Base-by-base conservation (phyloP, 352 stramenopile genomes). In the Pythium vanterpoolii region DNA sequence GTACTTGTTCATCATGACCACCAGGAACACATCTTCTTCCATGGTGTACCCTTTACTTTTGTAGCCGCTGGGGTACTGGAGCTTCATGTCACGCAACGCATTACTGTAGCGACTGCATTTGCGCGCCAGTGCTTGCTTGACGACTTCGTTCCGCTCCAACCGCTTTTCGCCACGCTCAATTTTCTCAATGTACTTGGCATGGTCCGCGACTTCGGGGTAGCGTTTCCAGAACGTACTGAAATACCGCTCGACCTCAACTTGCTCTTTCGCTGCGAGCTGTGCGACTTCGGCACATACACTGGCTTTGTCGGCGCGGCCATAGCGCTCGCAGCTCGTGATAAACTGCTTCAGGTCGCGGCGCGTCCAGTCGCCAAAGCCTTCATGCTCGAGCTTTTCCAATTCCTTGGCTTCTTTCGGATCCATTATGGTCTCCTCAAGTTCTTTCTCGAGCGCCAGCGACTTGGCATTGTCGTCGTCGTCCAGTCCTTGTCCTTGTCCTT, bases 1-100 rank as follows among this genome's bases (percentile, higher is more conserved):
- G 74, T 98, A 98, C 52, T 96, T 92, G 79, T 99, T 96, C 96
- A 99, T 98, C 94, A 99, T 99, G 45, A 96, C 97, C 10, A 99
- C 75, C 27, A 99, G 76, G 68, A 99, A 99, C 26, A 97, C 90
- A 73, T 99, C 97, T 67, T 99, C 97, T 53, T 99, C 96, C 59
- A 98, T 84, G 33, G 96, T 98, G 66, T 97, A 99, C 0, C 85
- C 91, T 71, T 96, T 90, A 81, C 96, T 97, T 78, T 97, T 97
- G 74, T 96, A 89, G 33, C 87, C 87, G 44, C 80, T 90, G 33
- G 84, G 83, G 64, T 96, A 96, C 39, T 90, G 70, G 26, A 96
- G 71, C 40, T 89, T 90, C 86, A 96, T 93, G 56, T 93, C 82
- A 54, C 81, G 83, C 58, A 93, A 75, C n/a, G 89, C 84, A 60